phyloP scores from a whole-genome alignment of 2,329 filamentous ascomycete genomes.

The Cryphonectria carpinicola region DNA sequence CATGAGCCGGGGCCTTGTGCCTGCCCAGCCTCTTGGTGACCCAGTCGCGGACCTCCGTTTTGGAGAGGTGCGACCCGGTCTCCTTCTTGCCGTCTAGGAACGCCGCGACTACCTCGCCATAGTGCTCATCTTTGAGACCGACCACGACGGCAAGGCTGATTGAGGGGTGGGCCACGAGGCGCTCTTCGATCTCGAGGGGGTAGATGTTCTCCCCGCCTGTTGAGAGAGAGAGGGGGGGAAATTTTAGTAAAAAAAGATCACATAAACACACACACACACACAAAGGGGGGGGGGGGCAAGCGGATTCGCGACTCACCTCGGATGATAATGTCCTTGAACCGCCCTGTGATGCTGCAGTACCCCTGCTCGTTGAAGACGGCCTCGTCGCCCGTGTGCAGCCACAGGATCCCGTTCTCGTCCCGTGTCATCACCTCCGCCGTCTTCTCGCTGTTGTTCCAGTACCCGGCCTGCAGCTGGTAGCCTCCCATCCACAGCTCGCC shows the following conservation, averaged over 20 bases:
- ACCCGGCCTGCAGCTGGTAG: constrained; percentile 72
- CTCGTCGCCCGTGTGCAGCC: constrained; percentile 71
- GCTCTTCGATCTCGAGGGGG: constrained; percentile 75
- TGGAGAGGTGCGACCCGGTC: constrained; percentile 43
- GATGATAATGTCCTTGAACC: constrained; percentile 82
- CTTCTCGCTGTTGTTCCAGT: constrained; percentile 74
- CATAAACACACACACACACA: not conserved
- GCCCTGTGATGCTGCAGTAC: constrained; percentile 73
- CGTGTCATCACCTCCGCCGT: constrained; percentile 64
- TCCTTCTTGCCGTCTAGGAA: constrained; percentile 55
- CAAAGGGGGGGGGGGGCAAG: not conserved
- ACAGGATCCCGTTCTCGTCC: constrained; percentile 58
- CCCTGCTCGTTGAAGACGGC: constrained; percentile 69
- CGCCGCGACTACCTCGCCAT: constrained; percentile 73
- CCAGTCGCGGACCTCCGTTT: constrained; percentile 65
- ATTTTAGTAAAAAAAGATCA: not conserved
- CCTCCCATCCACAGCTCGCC: constrained; percentile 80
- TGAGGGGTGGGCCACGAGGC: constrained; percentile 66
- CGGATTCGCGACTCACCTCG: constrained; percentile 50
- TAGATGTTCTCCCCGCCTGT: constrained; percentile 73
- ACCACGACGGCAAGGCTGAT: constrained; percentile 70
- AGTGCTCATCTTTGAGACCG: constrained; percentile 70
- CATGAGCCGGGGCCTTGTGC: constrained; percentile 71
- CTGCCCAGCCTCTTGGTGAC: constrained; percentile 63
- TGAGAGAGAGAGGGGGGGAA: not conserved